A percentile compares a stretch with the other conserved stretches of the same genome.
These are phyloP conservation scores for Rhizopus sp. DNA, from an alignment of 371 early-diverging fungal genomes.

Conservation along the genomic window DNA sequence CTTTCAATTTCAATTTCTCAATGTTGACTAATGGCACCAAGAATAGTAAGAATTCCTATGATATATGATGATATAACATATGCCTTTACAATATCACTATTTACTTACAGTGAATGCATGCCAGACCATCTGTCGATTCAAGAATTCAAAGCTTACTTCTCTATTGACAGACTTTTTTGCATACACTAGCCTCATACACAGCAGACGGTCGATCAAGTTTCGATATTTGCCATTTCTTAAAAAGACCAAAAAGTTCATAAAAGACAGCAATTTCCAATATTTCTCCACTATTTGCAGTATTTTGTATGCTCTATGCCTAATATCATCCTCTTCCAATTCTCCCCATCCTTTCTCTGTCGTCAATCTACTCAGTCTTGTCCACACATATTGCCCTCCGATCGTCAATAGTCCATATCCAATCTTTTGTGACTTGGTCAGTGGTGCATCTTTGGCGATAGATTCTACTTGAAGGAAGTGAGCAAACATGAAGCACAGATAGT, in stretches of 20 bases:
- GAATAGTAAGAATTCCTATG: conserved; percentile 87
- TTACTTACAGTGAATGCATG: conserved; percentile 85
- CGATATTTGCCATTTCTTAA: conserved; percentile 83
- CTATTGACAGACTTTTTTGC: conserved; percentile 74
- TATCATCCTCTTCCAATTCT: conserved; percentile 64
- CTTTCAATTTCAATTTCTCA: conserved; percentile 65
- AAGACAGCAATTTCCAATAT: conserved; percentile 62
- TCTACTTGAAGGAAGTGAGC: conserved; percentile 44
- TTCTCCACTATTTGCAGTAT: conserved; percentile 68
- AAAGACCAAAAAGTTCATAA: conserved; percentile 84
- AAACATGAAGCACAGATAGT: neutral
- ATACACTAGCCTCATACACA: conserved; percentile 84
- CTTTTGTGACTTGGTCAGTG: conserved; percentile 61
- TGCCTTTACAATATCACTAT: neutral
- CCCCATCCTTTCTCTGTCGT: conserved; percentile 81
- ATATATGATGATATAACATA: too few species aligned
- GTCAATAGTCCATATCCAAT: conserved; percentile 58
- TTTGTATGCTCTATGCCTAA: conserved; percentile 65
- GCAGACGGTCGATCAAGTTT: conserved; percentile 72
- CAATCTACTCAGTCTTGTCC: conserved; percentile 62
- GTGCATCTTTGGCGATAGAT: conserved; percentile 62
- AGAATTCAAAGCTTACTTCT: conserved; percentile 87
- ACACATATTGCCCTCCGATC: conserved; percentile 76
- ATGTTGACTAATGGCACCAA: conserved; percentile 84
- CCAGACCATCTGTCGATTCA: conserved; percentile 95